These are phyloP conservation scores for Ustilago xerochloae DNA, from an alignment of 1,284 basidiomycete genomes.

Conservation along the genomic window DNA sequence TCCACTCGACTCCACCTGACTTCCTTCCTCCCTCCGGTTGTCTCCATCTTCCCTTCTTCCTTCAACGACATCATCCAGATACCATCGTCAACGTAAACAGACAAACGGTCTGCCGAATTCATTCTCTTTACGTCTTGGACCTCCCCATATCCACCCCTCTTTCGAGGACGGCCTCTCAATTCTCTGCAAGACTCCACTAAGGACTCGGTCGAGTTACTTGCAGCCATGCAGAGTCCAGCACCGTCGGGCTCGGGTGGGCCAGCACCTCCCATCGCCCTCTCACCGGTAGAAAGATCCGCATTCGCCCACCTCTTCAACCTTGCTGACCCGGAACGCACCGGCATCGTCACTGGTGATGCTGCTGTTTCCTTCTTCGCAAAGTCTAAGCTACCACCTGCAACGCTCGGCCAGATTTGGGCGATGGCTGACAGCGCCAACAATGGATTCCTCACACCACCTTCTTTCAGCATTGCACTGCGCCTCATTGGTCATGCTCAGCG, in stretches of 20 bases:
- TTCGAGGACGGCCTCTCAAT: neutral
- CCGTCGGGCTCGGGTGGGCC: constrained; percentile 30
- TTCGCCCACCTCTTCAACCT: constrained; percentile 64
- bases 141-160: neutral
- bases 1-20: neutral
- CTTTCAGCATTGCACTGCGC: constrained; percentile 82
- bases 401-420: constrained; percentile 91
- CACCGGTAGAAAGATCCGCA: constrained; percentile 56
- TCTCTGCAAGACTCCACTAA: neutral
- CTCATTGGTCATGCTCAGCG: constrained; percentile 93
- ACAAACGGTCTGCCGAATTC: neutral
- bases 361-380: constrained; percentile 66
- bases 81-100: neutral
- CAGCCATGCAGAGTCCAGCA: constrained; percentile 50
- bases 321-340: constrained; percentile 60
- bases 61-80: neutral
- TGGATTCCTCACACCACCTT: constrained; percentile 70
- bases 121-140: neutral
- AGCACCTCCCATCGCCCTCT: constrained; percentile 41
- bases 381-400: constrained; percentile 58
- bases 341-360: constrained; percentile 63
- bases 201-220: neutral
- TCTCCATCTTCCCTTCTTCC: too few relatives aligned
- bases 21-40: neutral
- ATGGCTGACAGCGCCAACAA: constrained; percentile 81